Percentiles rank a stretch among this genome's conserved stretches.
These are phyloP conservation scores for Chalciporus chontae DNA, from an alignment of 768 basidiomycete species.

Conservation along the genomic window DNA sequence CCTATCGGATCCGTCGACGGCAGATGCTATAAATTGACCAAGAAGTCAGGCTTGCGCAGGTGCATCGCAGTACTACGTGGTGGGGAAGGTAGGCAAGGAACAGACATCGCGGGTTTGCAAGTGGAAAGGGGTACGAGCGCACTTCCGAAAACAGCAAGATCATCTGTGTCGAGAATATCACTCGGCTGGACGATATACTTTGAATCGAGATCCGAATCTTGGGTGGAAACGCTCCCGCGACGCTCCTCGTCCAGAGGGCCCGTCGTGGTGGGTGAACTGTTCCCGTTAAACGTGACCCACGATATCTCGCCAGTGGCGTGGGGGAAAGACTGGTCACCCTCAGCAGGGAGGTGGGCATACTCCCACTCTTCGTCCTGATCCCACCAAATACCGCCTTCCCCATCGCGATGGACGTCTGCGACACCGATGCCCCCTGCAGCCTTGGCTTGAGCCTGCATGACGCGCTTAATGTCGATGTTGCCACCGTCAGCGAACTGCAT, in stretches of 20 bases:
- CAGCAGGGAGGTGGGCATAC: constrained; percentile 55
- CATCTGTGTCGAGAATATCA: constrained; percentile 30
- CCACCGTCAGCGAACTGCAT: constrained; percentile 72
- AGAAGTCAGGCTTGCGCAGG: constrained; percentile 35
- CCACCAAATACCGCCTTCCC: constrained; percentile 61
- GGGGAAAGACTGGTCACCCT: constrained; percentile 27
- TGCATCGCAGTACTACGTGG: constrained; percentile 35
- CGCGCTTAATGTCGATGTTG: constrained; percentile 47
- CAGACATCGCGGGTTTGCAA: constrained; percentile 32
- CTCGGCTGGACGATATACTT: constrained; percentile 43
- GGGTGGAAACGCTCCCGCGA: constrained; percentile 46
- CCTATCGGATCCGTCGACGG: no score
- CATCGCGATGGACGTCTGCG: constrained; percentile 57
- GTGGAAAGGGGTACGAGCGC: constrained; percentile 21
- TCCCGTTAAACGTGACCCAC: constrained; percentile 43
- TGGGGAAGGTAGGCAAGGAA: constrained; percentile 36
- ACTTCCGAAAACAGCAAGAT: constrained; percentile 33
- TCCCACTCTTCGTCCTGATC: constrained; percentile 73
- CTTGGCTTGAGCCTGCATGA: constrained; percentile 55
- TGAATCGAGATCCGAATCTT: constrained; percentile 53
- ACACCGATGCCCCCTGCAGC: constrained; percentile 36
- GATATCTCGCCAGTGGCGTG: constrained; percentile 31
- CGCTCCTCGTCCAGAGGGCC: constrained; percentile 30
- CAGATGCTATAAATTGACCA: constrained; percentile 31
- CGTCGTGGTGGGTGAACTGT: constrained; percentile 12